Percentiles rank a stretch among this genome's conserved stretches.
phyloP scores from a whole-genome alignment of 352 stramenopile genomes.

The Globisporangium carolinianum region DNA sequence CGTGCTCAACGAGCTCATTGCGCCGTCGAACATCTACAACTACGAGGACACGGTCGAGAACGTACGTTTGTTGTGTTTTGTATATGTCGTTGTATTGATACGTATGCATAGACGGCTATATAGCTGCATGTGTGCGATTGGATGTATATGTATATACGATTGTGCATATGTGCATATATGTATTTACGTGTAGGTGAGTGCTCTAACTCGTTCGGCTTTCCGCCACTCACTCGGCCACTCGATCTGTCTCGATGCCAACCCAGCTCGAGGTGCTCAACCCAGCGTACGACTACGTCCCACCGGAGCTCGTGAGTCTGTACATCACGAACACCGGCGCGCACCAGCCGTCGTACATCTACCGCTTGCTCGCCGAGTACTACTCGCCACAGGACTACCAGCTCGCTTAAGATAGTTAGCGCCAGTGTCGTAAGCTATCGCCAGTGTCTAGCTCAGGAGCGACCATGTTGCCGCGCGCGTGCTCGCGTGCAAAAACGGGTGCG shows the following conservation, averaged over 20 bases:
- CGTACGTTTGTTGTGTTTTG: constrained; percentile 24
- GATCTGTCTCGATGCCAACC: no score
- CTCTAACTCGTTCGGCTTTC: no score
- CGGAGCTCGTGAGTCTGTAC: constrained; percentile 95
- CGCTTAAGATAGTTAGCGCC: constrained; percentile 24
- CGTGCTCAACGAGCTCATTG: constrained; percentile 89
- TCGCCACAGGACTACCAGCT: constrained; percentile 94
- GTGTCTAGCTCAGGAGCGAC: constrained; percentile 28
- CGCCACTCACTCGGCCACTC: no score
- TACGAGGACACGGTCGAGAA: constrained; percentile 88
- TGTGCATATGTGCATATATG: no score
- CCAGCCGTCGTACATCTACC: constrained; percentile 98
- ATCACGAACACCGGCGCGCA: constrained; percentile 98
- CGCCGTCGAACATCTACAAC: constrained; percentile 83
- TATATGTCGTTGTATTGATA: neutral
- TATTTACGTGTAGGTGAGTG: no score
- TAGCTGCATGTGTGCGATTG: neutral
- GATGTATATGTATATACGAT: no score
- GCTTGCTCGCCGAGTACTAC: constrained; percentile 98
- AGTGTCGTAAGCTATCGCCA: neutral
- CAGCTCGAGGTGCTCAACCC: constrained; percentile 95
- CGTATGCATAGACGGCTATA: constrained; percentile 4
- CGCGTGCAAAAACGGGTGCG: constrained; percentile 69
- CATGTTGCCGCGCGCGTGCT: constrained; percentile 30
- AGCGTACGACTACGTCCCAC: constrained; percentile 96